phyloP scores from a whole-genome alignment of 768 basidiomycete species.

The Hericium erinaceus region DNA sequence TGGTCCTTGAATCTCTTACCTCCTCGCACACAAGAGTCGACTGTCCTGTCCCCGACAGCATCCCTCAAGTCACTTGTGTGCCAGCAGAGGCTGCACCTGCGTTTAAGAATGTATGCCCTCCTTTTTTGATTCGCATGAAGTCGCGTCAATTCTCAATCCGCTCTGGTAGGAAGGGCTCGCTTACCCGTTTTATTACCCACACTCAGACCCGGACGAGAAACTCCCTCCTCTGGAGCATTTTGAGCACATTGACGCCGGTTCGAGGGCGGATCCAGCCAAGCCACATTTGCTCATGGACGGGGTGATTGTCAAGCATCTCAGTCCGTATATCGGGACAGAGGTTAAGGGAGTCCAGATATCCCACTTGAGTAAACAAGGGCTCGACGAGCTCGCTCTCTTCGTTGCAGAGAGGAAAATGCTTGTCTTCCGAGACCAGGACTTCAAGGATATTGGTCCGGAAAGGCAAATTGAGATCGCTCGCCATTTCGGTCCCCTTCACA shows the following conservation, averaged over 20 bases:
- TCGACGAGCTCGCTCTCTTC: constrained; percentile 26
- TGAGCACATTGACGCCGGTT: constrained; percentile 37
- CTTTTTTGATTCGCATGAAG: too few relatives aligned
- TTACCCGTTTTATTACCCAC: constrained; percentile 3
- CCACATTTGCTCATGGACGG: constrained; percentile 38
- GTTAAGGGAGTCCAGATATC: constrained; percentile 44
- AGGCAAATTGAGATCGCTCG: constrained; percentile 42
- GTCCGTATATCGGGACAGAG: constrained; percentile 45
- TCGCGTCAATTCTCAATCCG: too few relatives aligned
- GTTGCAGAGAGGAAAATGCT: constrained; percentile 46
- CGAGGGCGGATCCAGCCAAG: constrained; percentile 40
- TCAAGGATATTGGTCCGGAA: constrained; percentile 47
- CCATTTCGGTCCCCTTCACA: constrained; percentile 21
- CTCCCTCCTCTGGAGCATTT: not conserved
- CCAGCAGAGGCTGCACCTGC: too few relatives aligned
- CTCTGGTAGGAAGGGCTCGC: not conserved
- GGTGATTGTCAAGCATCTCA: constrained; percentile 30
- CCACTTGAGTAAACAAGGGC: constrained; percentile 39
- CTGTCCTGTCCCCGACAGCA: too few relatives aligned
- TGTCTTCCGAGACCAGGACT: constrained; percentile 51
- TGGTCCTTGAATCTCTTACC: too few relatives aligned
- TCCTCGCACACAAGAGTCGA: too few relatives aligned
- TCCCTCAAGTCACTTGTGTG: too few relatives aligned
- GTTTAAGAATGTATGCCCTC: too few relatives aligned
- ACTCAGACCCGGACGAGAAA: not conserved